Evolutionary conservation across 2,329 filamentous ascomycete species (phyloP).

Genomic region (Xylariaceae sp.): DNA sequence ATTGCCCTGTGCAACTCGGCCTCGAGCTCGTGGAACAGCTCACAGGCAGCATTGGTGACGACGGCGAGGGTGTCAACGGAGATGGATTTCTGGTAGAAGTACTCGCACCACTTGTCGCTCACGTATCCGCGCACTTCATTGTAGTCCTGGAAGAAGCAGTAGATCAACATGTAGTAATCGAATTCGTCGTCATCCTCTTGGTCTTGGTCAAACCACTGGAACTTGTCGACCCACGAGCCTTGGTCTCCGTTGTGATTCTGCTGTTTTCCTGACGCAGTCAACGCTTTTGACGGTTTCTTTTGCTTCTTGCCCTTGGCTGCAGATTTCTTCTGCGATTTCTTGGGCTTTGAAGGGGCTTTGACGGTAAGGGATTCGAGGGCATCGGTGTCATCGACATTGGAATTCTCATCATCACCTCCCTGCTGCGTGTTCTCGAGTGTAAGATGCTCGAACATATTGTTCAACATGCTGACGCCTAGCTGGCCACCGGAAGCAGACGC

Average conservation of each 20-base stretch:
- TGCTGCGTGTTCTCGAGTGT: slow-evolving; percentile 19
- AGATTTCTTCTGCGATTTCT: slow-evolving; percentile 7
- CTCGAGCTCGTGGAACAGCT: slow-evolving; percentile 30
- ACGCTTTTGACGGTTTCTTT: slow-evolving; percentile 10
- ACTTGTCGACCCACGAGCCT: slow-evolving; percentile 21
- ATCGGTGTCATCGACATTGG: slow-evolving; percentile 8
- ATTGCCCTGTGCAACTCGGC: slow-evolving; percentile 22
- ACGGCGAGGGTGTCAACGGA: slow-evolving; percentile 25
- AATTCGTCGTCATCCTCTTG: slow-evolving; percentile 24
- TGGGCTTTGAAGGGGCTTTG: not conserved
- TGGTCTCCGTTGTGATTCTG: not conserved
- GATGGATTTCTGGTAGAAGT: slow-evolving; percentile 25
- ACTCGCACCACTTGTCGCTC: slow-evolving; percentile 31
- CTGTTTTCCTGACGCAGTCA: slow-evolving; percentile 5
- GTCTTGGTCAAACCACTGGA: slow-evolving; percentile 17
- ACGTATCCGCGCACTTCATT: slow-evolving; percentile 29
- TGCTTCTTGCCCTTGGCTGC: slow-evolving; percentile 6
- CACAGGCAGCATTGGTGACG: slow-evolving; percentile 32
- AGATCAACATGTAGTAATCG: slow-evolving; percentile 32
- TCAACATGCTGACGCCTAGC: slow-evolving; percentile 18
- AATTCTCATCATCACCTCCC: slow-evolving; percentile 12
- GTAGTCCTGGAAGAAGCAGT: slow-evolving; percentile 35
- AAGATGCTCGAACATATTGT: slow-evolving; percentile 27
- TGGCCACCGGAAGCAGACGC: slow-evolving; percentile 1
- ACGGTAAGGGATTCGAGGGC: not conserved